Evolutionary conservation across 176 grass and related monocot species (phyloP).

Genomic region (Zea mays): Zm-B73-REFERENCE-NAM-5.0 NC_050104.1:81964001-81964500

Average conservation of each 20-base stretch:
- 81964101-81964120: not conserved
- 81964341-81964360: not conserved
- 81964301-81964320: not conserved
- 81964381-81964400: not conserved
- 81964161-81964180: not conserved
- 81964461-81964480: not conserved
- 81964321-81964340: not conserved
- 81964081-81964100: not conserved
- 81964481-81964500: not conserved
- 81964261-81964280: not conserved
- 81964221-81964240: not conserved
- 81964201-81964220: not conserved
- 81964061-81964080: not conserved
- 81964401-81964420: not conserved
- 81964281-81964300: not conserved
- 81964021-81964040: not conserved
- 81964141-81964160: not conserved
- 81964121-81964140: not conserved
- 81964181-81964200: not conserved
- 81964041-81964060: constrained; percentile 7
- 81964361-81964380: not conserved
- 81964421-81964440: not conserved
- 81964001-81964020: not conserved
- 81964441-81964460: constrained; percentile 11
- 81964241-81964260: not conserved